These are phyloP conservation scores for Lyophyllum atratum DNA, from an alignment of 768 basidiomycete species.

Conservation along the genomic window DNA sequence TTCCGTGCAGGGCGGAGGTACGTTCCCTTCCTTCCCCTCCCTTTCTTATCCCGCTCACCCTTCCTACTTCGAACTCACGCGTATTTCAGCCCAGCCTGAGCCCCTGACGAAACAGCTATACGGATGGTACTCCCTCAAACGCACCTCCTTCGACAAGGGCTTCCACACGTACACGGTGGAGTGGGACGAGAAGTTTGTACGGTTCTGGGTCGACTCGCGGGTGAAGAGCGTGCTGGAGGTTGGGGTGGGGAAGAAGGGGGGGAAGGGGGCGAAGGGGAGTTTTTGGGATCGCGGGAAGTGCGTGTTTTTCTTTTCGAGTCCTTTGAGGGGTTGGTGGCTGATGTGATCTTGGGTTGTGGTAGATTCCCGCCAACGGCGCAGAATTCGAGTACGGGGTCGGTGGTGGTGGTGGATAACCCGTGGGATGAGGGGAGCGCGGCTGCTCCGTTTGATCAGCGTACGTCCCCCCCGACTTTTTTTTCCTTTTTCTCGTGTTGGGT, in stretches of 20 bases:
- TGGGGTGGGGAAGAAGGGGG: conserved; percentile 40
- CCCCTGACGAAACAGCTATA: conserved; percentile 20
- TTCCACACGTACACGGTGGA: conserved; percentile 82
- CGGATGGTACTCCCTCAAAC: conserved; percentile 60
- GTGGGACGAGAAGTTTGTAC: conserved; percentile 72
- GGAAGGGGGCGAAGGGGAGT: conserved; percentile 44
- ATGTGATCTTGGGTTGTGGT: neutral
- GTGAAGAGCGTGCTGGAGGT: conserved; percentile 65
- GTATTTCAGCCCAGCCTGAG: neutral
- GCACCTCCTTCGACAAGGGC: conserved; percentile 46
- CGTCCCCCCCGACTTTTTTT: conserved; percentile 22
- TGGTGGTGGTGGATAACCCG: conserved; percentile 62
- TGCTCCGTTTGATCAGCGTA: conserved; percentile 83
- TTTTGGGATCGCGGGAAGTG: conserved; percentile 67
- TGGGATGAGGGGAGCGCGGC: conserved; percentile 59
- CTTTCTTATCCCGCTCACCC: conserved; percentile 33
- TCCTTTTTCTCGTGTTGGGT: conserved; percentile 27
- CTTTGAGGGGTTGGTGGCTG: conserved; percentile 8
- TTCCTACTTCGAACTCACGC: conserved; percentile 18
- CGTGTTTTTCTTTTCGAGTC: conserved; percentile 5
- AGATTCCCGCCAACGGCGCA: conserved; percentile 63
- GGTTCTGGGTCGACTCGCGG: conserved; percentile 75
- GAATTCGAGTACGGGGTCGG: conserved; percentile 58
- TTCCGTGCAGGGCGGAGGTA: conserved; percentile 4
- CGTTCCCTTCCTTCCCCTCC: neutral